These are phyloP conservation scores for Xylariaceae sp. DNA, from an alignment of 2,329 filamentous ascomycete genomes.

Conservation along the genomic window DNA sequence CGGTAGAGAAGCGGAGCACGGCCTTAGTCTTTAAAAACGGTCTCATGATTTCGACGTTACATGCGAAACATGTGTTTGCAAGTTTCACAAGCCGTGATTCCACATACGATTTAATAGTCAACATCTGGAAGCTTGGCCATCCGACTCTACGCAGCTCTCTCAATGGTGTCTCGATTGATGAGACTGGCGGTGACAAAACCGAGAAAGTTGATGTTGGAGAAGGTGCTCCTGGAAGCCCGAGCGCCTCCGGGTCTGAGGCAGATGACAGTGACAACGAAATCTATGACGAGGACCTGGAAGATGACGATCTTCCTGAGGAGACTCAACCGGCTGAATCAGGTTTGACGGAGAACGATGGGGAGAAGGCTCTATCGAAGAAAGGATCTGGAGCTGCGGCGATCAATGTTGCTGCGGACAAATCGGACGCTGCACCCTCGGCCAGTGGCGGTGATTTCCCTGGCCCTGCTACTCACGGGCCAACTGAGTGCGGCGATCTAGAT, in stretches of 20 bases:
- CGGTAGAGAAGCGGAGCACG: conserved; percentile 93
- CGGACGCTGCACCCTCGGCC: conserved; percentile 41
- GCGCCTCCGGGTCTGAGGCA: conserved; percentile 52
- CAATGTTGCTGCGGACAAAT: conserved; percentile 47
- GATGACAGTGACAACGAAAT: conserved; percentile 63
- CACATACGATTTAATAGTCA: conserved; percentile 93
- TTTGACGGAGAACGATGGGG: conserved; percentile 48
- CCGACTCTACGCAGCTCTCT: conserved; percentile 85
- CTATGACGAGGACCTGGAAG: conserved; percentile 74
- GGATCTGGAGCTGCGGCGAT: conserved; percentile 52
- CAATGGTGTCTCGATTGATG: conserved; percentile 78
- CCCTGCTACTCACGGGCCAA: conserved; percentile 72
- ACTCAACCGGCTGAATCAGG: conserved; percentile 37
- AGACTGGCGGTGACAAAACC: conserved; percentile 82
- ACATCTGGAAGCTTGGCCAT: conserved; percentile 97
- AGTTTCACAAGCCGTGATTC: conserved; percentile 92
- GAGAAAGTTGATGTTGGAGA: conserved; percentile 65
- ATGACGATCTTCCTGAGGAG: conserved; percentile 49
- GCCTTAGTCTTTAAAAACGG: conserved; percentile 95
- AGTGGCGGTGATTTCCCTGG: conserved; percentile 69
- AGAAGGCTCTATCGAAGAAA: conserved; percentile 65
- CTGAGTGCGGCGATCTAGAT: conserved; percentile 73
- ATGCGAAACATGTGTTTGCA: conserved; percentile 92
- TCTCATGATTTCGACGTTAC: conserved; percentile 90
- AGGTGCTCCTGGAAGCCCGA: conserved; percentile 42